A percentile compares a stretch with the other conserved stretches of the same genome.
Evolutionary conservation across 352 stramenopile genomes (phyloP).

Genomic region (Globisporangium barbulae): DNA sequence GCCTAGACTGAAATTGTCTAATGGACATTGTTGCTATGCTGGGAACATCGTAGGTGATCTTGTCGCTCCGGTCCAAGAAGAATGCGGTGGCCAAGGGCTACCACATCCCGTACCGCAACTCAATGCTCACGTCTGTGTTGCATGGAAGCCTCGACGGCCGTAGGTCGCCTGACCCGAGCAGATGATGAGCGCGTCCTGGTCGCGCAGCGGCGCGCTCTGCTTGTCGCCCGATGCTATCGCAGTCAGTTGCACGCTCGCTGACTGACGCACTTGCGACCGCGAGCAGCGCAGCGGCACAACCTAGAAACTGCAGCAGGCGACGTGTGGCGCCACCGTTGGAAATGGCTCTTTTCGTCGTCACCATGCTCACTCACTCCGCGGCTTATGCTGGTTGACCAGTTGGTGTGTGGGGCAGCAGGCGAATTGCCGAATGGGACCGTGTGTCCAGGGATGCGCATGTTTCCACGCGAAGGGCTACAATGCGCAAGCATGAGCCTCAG

Average conservation of each 20-base stretch:
- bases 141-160: conserved; percentile 55
- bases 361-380: not conserved
- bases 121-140: conserved; percentile 96
- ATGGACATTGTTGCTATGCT: too few relatives aligned
- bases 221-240: not conserved
- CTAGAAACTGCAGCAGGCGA: conserved; percentile 6
- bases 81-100: conserved; percentile 44
- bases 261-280: not conserved
- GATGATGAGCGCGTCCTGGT: conserved; percentile 79
- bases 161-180: conserved; percentile 70
- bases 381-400: not conserved
- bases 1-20: not conserved
- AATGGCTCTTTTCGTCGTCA: not conserved
- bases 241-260: not conserved
- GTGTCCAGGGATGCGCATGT: not conserved
- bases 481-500: conserved; percentile 1
- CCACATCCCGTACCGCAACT: conserved; percentile 96
- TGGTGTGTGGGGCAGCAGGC: not conserved
- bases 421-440: not conserved
- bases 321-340: not conserved
- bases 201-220: conserved; percentile 35
- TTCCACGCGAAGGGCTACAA: not conserved
- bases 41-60: conserved; percentile 77
- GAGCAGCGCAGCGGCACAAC: not conserved
- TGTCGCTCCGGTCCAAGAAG: conserved; percentile 86